Evolutionary conservation across 805 yeast genomes (phyloP), one percentile per base, ranked within the genome.

Genomic region (Metschnikowia cerradonensis): DNA sequence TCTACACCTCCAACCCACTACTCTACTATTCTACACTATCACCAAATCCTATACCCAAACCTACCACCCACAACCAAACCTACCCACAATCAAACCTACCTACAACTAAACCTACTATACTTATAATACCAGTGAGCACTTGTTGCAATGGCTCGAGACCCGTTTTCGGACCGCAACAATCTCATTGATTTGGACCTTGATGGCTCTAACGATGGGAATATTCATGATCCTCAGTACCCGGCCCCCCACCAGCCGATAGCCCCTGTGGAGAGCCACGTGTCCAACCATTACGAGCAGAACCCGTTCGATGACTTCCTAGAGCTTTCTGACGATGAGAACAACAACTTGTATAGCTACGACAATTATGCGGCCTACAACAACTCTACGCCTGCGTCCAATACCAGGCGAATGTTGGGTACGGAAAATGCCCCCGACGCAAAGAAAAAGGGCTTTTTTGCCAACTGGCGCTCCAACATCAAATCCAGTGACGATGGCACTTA

Each of bases 221-320:
- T 26, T 26, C 30, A 26, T 11, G 30, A 26, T 15, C 34, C 43
- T 34, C 17, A 15, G 10, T 22, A 19, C 34, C 39, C 43, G n/a
- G 30, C 43, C 6, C 22, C 43, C 34, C 43, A 40, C 6, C 22
- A 6, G 20, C 32, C 32, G 7, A 4, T 11, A 8, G 34, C 39
- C 22, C 36, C 47, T n/a, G 30, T 11, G 36, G 33, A 40, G 8
- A 15, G 14, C 4, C 32, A 33, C 31, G n/a, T 19, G 26, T 22
- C 30, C 31, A 14, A 33, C 31, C 49, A 44, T 8, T 34, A 19
- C 44, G n/a, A 30, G 19, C 50, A 51, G 19, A 58, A 58, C 37
- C 61, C 61, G 4, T 72, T 72, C 52, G 71, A 63, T 15, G 77
- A 72, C 51, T 59, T 62, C 43, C 62, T 69, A 31, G 60, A 65